These are phyloP conservation scores for Parasarocladium wereldwijsianum DNA, from an alignment of 2,329 filamentous ascomycete species.

Conservation along the genomic window DNA sequence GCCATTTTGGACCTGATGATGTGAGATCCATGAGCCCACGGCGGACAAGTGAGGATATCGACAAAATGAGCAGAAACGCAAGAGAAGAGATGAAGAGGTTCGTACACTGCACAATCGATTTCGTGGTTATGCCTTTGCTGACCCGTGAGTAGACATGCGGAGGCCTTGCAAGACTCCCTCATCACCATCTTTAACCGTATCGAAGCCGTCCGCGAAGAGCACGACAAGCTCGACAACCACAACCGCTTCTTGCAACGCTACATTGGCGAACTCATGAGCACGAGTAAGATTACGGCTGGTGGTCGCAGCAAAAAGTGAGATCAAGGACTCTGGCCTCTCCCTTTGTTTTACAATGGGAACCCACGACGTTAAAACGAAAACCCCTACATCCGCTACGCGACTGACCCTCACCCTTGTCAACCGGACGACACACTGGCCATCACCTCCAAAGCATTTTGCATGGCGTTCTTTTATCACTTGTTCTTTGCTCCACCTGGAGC, in stretches of 20 bases:
- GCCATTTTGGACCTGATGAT: constrained; percentile 72
- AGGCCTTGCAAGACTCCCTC: constrained; percentile 75
- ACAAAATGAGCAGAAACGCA: constrained; percentile 73
- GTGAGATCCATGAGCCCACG: constrained; percentile 90
- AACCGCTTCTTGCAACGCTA: constrained; percentile 98
- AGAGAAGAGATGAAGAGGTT: constrained; percentile 48
- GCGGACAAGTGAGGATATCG: constrained; percentile 78
- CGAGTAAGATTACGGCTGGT: constrained; percentile 54
- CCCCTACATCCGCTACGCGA: too few species aligned
- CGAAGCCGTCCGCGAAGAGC: constrained; percentile 84
- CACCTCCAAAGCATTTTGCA: too few species aligned
- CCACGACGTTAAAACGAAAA: too few species aligned
- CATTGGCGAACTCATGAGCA: constrained; percentile 88
- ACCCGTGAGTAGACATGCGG: constrained; percentile 54
- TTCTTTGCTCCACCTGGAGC: too few species aligned
- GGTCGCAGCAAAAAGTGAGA: constrained; percentile 38
- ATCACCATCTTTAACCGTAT: constrained; percentile 84
- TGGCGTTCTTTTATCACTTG: too few species aligned
- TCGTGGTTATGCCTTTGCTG: constrained; percentile 5
- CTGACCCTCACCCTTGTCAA: too few species aligned
- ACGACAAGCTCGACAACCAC: constrained; percentile 91
- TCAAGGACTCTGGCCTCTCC: neutral
- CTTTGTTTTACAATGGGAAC: too few species aligned
- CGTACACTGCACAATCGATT: constrained; percentile 9
- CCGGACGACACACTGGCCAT: too few species aligned